A percentile compares a stretch with the other conserved stretches of the same genome.
These are phyloP conservation scores for Mycena capillaripes DNA, from an alignment of 768 basidiomycete species.

Conservation along the genomic window DNA sequence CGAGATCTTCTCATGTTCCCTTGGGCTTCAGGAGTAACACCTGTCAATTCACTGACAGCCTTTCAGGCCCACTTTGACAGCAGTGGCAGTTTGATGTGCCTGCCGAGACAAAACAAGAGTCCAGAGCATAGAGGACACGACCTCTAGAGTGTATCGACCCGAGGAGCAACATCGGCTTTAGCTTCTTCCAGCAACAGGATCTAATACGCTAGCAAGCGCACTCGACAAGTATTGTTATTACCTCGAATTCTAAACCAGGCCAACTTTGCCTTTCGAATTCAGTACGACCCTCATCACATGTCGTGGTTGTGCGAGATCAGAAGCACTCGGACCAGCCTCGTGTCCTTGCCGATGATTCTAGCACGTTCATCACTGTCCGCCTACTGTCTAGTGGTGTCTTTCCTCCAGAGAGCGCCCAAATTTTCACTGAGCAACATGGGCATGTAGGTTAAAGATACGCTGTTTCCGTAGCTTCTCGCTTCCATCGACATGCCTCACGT, in stretches of 20 bases:
- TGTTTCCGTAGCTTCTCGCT: slow-evolving; percentile 5
- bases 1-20: too few species aligned
- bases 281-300: slow-evolving; percentile 3
- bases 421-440: slow-evolving; percentile 19
- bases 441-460: slow-evolving; percentile 2
- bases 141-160: slow-evolving; percentile 8
- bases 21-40: too few species aligned
- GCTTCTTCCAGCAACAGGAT: slow-evolving; percentile 1
- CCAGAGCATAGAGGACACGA: slow-evolving; percentile 4
- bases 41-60: background rate
- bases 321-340: slow-evolving; percentile 2
- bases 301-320: slow-evolving; percentile 2
- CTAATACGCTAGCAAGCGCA: background rate
- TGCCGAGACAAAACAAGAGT: slow-evolving; percentile 9
- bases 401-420: slow-evolving; percentile 4
- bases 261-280: slow-evolving; percentile 8
- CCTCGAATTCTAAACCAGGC: background rate
- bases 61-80: background rate
- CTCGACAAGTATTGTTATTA: slow-evolving; percentile 7
- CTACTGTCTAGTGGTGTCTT: background rate
- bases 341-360: slow-evolving; percentile 8
- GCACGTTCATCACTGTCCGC: slow-evolving; percentile 13
- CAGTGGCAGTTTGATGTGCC: slow-evolving; percentile 4
- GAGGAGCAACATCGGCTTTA: slow-evolving; percentile 4
- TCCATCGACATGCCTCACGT: slow-evolving; percentile 10